A percentile compares a stretch with the other conserved stretches of the same genome.
Conservation (phyloP, 2,329 filamentous ascomycete genomes). For the Rhexocercosporidium sp. region DNA sequence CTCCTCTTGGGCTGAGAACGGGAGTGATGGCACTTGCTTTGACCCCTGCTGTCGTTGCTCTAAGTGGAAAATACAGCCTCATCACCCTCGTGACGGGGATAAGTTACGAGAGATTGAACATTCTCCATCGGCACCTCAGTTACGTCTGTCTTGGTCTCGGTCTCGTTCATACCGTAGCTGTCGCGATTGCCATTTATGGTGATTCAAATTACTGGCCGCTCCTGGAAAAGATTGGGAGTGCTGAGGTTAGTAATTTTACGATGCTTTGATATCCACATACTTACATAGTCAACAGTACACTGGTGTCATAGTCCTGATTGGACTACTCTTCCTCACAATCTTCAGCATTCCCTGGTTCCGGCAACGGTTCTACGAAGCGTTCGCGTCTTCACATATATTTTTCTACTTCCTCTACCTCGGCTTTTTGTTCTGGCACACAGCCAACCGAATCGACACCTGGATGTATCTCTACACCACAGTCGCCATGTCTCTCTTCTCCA, state of each 20-base stretch:
- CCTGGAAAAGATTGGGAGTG: background rate
- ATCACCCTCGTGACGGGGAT: background rate
- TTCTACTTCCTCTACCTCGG: background rate
- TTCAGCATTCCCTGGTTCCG: background rate
- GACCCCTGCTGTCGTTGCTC: background rate
- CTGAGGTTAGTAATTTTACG: background rate
- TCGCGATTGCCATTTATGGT: background rate
- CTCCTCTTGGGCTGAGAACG: background rate
- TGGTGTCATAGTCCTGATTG: background rate
- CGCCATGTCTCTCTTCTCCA: background rate
- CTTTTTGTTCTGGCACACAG: background rate
- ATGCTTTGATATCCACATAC: background rate
- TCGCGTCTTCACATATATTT: background rate
- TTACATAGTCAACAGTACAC: background rate
- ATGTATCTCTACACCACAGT: background rate
- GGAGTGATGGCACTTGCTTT: background rate
- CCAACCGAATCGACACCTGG: background rate
- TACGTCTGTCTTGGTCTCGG: background rate
- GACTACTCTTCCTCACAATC: background rate
- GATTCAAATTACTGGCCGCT: background rate
- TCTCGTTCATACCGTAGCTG: background rate
- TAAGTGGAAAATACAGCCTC: background rate
- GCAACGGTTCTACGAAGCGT: background rate
- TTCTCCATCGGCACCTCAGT: background rate
- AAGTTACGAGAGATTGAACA: background rate